Evolutionary conservation across 352 stramenopile species (phyloP).

Genomic region (Globisporangium apiculatum): DNA sequence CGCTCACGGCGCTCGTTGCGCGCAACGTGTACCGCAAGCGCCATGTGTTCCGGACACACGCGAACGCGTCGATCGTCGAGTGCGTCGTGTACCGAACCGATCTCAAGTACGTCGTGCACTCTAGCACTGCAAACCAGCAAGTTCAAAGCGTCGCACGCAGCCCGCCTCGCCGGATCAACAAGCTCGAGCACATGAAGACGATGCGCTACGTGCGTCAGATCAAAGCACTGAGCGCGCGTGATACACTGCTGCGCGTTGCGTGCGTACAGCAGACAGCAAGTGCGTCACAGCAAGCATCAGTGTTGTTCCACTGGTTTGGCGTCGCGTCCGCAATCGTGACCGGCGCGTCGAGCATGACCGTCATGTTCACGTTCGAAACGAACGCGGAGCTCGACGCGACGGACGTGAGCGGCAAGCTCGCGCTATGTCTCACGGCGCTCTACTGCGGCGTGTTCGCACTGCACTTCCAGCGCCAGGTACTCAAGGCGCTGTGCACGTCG

Average conservation of each 20-base stretch:
- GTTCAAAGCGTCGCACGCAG: neutral
- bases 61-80: slow-evolving; percentile 1
- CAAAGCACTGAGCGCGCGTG: slow-evolving; percentile 1
- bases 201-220: slow-evolving; percentile 6
- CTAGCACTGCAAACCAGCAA: neutral
- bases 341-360: neutral
- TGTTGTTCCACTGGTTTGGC: neutral
- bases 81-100: slow-evolving; percentile 10
- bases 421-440: slow-evolving; percentile 1
- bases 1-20: slow-evolving; percentile 6
- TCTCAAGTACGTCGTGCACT: slow-evolving; percentile 1
- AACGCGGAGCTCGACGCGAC: neutral
- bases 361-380: neutral
- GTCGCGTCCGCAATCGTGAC: neutral
- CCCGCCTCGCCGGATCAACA: neutral
- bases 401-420: neutral
- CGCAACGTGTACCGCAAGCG: slow-evolving; percentile 13
- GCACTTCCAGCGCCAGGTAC: slow-evolving; percentile 11
- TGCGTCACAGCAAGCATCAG: neutral
- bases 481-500: slow-evolving; percentile 10
- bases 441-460: slow-evolving; percentile 2
- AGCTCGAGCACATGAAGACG: slow-evolving; percentile 4
- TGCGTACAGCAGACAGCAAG: neutral
- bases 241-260: slow-evolving; percentile 3
- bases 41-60: neutral